These are phyloP conservation scores for Coriolopsis trogii DNA, from an alignment of 1,284 basidiomycete genomes.

Conservation along the genomic window DNA sequence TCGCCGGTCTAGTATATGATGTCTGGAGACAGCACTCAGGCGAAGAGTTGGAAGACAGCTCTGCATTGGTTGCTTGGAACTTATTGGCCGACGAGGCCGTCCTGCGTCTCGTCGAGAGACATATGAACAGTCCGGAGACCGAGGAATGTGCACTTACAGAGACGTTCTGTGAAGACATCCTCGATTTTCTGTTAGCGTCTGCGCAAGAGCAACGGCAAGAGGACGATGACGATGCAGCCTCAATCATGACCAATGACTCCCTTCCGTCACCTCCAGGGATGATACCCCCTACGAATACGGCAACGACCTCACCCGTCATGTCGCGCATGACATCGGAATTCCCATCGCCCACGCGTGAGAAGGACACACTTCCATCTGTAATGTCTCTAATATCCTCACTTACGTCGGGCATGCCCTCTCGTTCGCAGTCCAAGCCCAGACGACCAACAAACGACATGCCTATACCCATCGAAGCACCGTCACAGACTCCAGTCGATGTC, in stretches of 20 bases:
- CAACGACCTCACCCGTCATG: constrained; percentile 51
- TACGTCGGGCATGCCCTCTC: constrained; percentile 51
- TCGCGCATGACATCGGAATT: constrained; percentile 61
- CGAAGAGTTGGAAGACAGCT: constrained; percentile 37
- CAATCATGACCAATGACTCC: constrained; percentile 43
- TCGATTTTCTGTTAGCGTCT: constrained; percentile 40
- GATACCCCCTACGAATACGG: constrained; percentile 37
- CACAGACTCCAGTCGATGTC: constrained; percentile 28
- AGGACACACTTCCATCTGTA: constrained; percentile 56
- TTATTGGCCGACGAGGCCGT: constrained; percentile 67
- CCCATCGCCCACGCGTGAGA: constrained; percentile 37
- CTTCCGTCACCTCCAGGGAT: constrained; percentile 15
- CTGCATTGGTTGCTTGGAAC: constrained; percentile 57
- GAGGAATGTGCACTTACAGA: constrained; percentile 28
- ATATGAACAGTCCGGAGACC: constrained; percentile 30
- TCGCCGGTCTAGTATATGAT: constrained; percentile 60
- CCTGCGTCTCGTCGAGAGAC: constrained; percentile 46
- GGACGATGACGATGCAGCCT: constrained; percentile 36
- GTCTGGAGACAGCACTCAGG: constrained; percentile 49
- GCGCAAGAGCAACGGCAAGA: constrained; percentile 40
- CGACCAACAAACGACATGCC: constrained; percentile 33
- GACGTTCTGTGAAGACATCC: constrained; percentile 22
- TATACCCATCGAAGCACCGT: constrained; percentile 28
- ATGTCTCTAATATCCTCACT: constrained; percentile 68
- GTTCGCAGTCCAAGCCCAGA: constrained; percentile 53